These are phyloP conservation scores for Colletotrichum lupini DNA, from an alignment of 2,329 filamentous ascomycete species.

Conservation along the genomic window DNA sequence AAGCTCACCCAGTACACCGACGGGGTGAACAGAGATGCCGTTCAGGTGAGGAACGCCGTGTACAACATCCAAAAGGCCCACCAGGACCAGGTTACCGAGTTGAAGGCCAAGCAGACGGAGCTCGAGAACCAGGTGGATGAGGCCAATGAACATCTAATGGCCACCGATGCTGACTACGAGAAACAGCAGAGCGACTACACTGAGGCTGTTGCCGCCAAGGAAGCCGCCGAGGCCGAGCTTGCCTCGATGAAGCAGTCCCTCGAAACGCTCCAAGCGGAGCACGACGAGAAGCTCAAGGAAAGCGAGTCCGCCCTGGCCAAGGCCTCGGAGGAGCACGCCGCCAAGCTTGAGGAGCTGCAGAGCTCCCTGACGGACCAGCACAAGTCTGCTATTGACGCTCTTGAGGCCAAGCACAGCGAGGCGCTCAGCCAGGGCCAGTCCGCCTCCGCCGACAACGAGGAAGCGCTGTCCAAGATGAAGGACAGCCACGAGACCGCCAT, in stretches of 20 bases:
- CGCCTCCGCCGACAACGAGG: constrained; percentile 58
- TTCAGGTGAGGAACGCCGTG: constrained; percentile 46
- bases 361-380: constrained; percentile 62
- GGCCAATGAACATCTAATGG: constrained; percentile 60
- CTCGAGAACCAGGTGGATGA: constrained; percentile 61
- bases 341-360: constrained; percentile 63
- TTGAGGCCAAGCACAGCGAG: constrained; percentile 65
- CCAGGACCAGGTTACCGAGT: constrained; percentile 57
- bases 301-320: constrained; percentile 49
- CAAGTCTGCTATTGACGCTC: constrained; percentile 56
- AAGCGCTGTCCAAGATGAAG: constrained; percentile 62
- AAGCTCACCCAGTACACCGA: constrained; percentile 66
- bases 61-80: constrained; percentile 41
- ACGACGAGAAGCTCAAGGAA: constrained; percentile 50
- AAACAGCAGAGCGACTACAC: constrained; percentile 60
- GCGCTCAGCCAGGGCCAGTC: constrained; percentile 60
- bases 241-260: constrained; percentile 62
- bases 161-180: constrained; percentile 62
- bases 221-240: constrained; percentile 60
- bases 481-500: constrained; percentile 59
- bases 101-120: constrained; percentile 61
- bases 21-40: constrained; percentile 56
- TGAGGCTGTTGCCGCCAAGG: constrained; percentile 60
- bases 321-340: constrained; percentile 58
- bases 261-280: constrained; percentile 55